Percentiles rank a stretch among this genome's conserved stretches.
Evolutionary conservation across 2,329 filamentous ascomycete species (phyloP).

Genomic region (Fusarium hainanense): DNA sequence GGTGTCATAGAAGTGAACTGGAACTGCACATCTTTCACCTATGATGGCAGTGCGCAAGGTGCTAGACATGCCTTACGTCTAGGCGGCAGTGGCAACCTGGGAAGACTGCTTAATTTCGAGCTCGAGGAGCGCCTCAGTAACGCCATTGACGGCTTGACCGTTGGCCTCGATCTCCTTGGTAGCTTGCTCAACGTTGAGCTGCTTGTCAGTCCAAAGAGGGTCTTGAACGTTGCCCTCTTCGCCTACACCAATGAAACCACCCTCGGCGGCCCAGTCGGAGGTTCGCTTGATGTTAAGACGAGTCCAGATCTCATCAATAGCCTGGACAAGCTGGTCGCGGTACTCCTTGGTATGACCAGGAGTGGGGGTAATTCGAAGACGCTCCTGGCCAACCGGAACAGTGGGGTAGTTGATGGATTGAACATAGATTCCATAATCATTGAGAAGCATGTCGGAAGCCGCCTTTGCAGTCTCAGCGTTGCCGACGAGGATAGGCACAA

Average conservation of each 20-base stretch:
- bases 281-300: constrained; percentile 92
- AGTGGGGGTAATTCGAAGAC: constrained; percentile 94
- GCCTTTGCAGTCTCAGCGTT: constrained; percentile 92
- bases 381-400: constrained; percentile 96
- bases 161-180: constrained; percentile 69
- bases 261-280: constrained; percentile 88
- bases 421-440: constrained; percentile 93
- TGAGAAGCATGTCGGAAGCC: constrained; percentile 90
- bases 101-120: constrained; percentile 57
- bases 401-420: constrained; percentile 99
- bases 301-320: constrained; percentile 88
- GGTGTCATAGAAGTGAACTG: constrained; percentile 39
- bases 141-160: constrained; percentile 51
- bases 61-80: neutral
- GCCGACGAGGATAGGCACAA: constrained; percentile 92
- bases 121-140: constrained; percentile 70
- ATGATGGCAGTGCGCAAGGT: constrained; percentile 3
- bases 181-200: constrained; percentile 80
- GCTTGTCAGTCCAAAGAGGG: constrained; percentile 92
- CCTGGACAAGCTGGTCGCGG: constrained; percentile 85
- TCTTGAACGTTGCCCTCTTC: constrained; percentile 70
- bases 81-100: constrained; percentile 47
- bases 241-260: constrained; percentile 95
- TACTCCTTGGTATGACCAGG: constrained; percentile 89
- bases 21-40: constrained; percentile 17